A percentile compares a stretch with the other conserved stretches of the same genome.
phyloP scores from a whole-genome alignment of 768 basidiomycete genomes.

The Udeniomyces megalosporus region DNA sequence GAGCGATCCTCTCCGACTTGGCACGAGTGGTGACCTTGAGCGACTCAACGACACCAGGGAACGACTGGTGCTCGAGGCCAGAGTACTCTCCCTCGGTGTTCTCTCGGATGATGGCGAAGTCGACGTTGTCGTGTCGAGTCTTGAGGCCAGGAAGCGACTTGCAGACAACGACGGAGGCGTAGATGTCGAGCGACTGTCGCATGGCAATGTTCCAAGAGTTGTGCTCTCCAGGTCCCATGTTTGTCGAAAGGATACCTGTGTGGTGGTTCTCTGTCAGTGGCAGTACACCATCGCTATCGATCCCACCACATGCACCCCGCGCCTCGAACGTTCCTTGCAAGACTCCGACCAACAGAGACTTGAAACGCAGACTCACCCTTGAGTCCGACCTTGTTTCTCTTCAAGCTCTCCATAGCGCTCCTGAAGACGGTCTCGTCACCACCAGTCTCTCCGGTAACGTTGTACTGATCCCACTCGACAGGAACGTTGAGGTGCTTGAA shows the following conservation, averaged over 20 bases:
- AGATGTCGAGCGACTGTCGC: conserved; percentile 98
- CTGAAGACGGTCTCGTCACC: conserved; percentile 89
- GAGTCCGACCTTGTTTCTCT: conserved; percentile 91
- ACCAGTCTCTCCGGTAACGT: conserved; percentile 90
- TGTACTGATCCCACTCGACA: conserved; percentile 97
- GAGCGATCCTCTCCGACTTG: conserved; percentile 88
- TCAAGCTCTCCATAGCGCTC: conserved; percentile 93
- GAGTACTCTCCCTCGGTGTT: conserved; percentile 99
- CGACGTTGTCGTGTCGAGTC: conserved; percentile 89
- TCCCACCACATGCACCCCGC: too few species aligned
- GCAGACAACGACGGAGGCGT: conserved; percentile 95
- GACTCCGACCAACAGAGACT: background rate
- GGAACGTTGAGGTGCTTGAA: conserved; percentile 95
- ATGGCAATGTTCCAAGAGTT: conserved; percentile 99
- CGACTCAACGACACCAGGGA: conserved; percentile 94
- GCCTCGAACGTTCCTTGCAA: too few species aligned
- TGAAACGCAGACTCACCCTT: conserved; percentile 49
- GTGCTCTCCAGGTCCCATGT: conserved; percentile 87
- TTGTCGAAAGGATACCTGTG: conserved; percentile 92
- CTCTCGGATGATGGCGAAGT: conserved; percentile 98
- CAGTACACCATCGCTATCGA: too few species aligned
- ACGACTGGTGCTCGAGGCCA: conserved; percentile 92
- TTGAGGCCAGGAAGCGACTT: conserved; percentile 92
- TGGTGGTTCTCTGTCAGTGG: too few species aligned
- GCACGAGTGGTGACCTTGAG: conserved; percentile 90